Percentiles rank a stretch among this genome's conserved stretches.
These are phyloP conservation scores for Aspergillus glaucus DNA, from an alignment of 2,329 filamentous ascomycete genomes.

Conservation along the genomic window DNA sequence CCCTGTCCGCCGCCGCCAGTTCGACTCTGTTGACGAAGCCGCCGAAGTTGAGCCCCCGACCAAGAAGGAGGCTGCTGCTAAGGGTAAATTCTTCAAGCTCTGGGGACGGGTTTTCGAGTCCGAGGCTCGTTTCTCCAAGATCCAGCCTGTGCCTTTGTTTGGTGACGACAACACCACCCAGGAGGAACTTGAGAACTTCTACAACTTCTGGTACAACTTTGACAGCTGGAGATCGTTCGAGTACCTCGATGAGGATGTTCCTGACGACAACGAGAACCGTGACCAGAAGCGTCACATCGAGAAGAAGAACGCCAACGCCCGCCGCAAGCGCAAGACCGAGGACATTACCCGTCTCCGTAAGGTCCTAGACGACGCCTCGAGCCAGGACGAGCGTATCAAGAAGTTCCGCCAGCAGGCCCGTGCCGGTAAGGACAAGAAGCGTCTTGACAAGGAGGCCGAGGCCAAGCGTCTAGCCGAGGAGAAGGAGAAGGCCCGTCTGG, in stretches of 20 bases:
- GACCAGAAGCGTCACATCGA: constrained; percentile 98
- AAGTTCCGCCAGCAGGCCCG: constrained; percentile 87
- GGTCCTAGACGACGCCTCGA: constrained; percentile 78
- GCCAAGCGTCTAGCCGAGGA: constrained; percentile 84
- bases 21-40: constrained; percentile 90
- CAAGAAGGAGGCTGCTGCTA: constrained; percentile 79
- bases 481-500: constrained; percentile 73
- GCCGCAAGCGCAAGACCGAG: constrained; percentile 99
- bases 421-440: constrained; percentile 94
- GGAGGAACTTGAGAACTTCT: constrained; percentile 89
- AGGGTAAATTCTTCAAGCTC: constrained; percentile 90
- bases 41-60: constrained; percentile 86
- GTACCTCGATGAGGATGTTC: constrained; percentile 97
- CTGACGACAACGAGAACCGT: constrained; percentile 97
- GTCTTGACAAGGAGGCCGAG: constrained; percentile 81
- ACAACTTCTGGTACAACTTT: constrained; percentile 99
- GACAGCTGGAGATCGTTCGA: constrained; percentile 97
- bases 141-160: constrained; percentile 78
- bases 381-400: constrained; percentile 92
- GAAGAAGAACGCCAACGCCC: constrained; percentile 94
- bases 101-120: constrained; percentile 87
- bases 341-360: constrained; percentile 87
- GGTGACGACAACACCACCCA: constrained; percentile 78
- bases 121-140: constrained; percentile 88
- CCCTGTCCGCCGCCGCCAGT: constrained; percentile 87